A percentile compares a stretch with the other conserved stretches of the same genome.
phyloP scores from a whole-genome alignment of 2,329 filamentous ascomycete species.

The Clonostachys chloroleuca region DNA sequence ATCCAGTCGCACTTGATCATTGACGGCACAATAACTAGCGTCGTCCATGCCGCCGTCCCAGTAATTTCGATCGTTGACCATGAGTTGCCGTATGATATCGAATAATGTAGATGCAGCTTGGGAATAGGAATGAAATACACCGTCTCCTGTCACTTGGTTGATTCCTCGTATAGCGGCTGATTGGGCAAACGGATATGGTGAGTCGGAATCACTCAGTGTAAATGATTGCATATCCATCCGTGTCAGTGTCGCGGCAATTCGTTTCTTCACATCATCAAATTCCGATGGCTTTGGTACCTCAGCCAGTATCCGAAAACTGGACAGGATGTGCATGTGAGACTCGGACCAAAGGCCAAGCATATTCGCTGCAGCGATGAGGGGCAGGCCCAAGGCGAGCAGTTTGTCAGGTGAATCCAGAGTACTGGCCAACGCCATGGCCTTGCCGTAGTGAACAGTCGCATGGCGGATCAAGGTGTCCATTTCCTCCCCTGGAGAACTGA shows the following conservation, averaged over 20 bases:
- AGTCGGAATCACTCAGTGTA: slow-evolving; percentile 21
- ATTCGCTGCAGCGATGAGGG: slow-evolving; percentile 22
- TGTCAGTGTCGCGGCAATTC: slow-evolving; percentile 12
- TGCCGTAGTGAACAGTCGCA: slow-evolving; percentile 16
- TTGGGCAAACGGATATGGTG: slow-evolving; percentile 17
- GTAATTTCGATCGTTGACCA: slow-evolving; percentile 1
- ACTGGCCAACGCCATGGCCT: slow-evolving; percentile 17
- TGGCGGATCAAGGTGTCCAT: slow-evolving; percentile 8
- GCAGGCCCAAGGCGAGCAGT: slow-evolving; percentile 21
- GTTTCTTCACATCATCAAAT: not conserved
- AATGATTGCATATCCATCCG: slow-evolving; percentile 24
- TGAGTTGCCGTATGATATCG: not conserved
- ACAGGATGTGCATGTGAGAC: slow-evolving; percentile 19
- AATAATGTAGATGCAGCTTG: slow-evolving; percentile 1
- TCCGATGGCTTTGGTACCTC: not conserved
- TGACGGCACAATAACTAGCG: not conserved
- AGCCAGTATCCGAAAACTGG: slow-evolving; percentile 12
- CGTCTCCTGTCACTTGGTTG: not conserved
- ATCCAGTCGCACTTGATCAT: not conserved
- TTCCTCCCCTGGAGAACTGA: not conserved
- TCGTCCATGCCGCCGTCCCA: not conserved
- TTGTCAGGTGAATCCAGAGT: slow-evolving; percentile 12
- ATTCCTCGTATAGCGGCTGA: slow-evolving; percentile 2
- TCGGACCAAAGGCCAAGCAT: slow-evolving; percentile 22
- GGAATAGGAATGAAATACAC: not conserved